phyloP scores from a whole-genome alignment of 225 moss, liverwort and hornwort species.

The Asterella californica region DNA sequence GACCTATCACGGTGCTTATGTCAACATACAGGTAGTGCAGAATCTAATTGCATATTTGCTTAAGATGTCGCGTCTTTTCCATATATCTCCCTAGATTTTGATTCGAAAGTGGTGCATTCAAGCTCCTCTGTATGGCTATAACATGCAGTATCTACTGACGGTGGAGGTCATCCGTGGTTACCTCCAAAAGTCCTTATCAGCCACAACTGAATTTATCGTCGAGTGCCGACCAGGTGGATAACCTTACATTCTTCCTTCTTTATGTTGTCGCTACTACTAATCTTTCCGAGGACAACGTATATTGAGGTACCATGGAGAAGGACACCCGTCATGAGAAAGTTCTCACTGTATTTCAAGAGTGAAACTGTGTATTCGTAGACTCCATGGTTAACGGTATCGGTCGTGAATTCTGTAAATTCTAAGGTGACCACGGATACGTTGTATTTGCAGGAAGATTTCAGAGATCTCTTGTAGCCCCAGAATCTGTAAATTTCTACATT shows the following conservation, averaged over 20 bases:
- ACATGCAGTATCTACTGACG: constrained; percentile 75
- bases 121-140: constrained; percentile 28
- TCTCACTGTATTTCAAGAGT: no score
- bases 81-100: not conserved
- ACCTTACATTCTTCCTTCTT: not conserved
- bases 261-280: not conserved
- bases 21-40: constrained; percentile 80
- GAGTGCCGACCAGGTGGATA: constrained; percentile 74
- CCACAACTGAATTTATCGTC: constrained; percentile 83
- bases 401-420: not conserved
- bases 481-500: constrained; percentile 80
- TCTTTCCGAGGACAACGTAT: no score
- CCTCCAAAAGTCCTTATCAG: constrained; percentile 72
- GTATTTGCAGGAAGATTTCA: constrained; percentile 58
- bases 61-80: not conserved
- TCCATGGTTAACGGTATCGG: no score
- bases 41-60: not conserved
- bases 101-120: no score
- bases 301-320: no score
- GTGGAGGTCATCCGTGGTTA: constrained; percentile 88
- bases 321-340: no score
- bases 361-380: no score
- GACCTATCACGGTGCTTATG: constrained; percentile 96
- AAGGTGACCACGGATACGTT: not conserved
- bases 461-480: constrained; percentile 47